Conservation (phyloP, 2,329 filamentous ascomycete genomes). For the Thelonectria blattea region DNA sequence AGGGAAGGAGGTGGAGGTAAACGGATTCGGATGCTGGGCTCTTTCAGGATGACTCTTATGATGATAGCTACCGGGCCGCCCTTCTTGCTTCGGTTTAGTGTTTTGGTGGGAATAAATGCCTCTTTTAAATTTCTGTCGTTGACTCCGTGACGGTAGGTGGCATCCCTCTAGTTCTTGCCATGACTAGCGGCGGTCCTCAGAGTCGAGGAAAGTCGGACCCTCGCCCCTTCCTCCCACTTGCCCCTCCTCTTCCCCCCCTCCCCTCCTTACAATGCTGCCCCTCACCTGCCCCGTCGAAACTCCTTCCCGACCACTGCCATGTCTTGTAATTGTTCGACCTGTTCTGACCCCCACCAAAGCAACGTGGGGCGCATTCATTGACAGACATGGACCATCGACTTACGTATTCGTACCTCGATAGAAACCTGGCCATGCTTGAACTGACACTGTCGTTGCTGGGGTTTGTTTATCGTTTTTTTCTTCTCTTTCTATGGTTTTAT, state of each 20-base stretch:
- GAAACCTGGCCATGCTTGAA: no score
- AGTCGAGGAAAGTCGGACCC: neutral
- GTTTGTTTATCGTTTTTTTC: neutral
- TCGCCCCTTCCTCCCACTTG: neutral
- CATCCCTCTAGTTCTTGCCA: neutral
- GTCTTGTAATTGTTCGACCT: neutral
- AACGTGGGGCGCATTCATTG: conserved; percentile 4
- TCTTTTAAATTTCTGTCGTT: neutral
- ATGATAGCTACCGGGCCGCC: neutral
- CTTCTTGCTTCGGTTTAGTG: neutral
- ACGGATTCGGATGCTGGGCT: neutral
- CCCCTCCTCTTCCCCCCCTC: neutral
- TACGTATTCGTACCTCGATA: neutral
- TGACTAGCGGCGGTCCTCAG: neutral
- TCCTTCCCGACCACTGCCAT: neutral
- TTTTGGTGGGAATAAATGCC: neutral
- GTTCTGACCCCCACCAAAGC: conserved; percentile 7
- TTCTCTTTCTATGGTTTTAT: neutral
- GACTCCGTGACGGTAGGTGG: neutral
- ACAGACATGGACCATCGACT: neutral
- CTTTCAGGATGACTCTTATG: neutral
- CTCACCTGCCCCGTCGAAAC: neutral
- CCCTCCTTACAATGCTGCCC: neutral
- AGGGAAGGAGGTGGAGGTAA: neutral
- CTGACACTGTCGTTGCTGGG: neutral